Conservation (phyloP, 495 filamentous ascomycete genomes). For the Daldinia decipiens region DNA sequence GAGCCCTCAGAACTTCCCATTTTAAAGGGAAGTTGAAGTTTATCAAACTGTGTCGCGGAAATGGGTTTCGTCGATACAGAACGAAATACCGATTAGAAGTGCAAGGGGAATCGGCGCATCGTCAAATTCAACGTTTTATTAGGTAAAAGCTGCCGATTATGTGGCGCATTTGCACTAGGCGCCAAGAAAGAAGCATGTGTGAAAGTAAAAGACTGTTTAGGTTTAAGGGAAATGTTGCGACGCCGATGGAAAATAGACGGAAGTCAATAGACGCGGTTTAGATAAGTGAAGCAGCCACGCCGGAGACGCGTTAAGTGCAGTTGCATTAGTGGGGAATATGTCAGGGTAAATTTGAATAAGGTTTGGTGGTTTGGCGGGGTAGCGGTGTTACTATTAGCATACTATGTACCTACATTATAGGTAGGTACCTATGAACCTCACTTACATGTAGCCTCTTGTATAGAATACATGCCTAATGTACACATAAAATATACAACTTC, state of each 20-base stretch:
- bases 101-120: neutral
- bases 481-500: no score
- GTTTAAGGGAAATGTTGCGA: neutral
- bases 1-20: conserved; percentile 17
- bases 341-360: neutral
- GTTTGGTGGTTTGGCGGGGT: conserved; percentile 28
- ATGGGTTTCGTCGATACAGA: neutral
- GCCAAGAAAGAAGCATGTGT: no score
- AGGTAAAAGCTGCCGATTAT: no score
- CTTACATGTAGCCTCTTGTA: no score
- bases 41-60: neutral
- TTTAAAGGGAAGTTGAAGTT: neutral
- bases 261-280: neutral
- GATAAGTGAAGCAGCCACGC: neutral
- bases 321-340: neutral
- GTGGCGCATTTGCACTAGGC: no score
- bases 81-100: neutral
- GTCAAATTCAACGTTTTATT: neutral
- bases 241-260: neutral
- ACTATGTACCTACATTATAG: no score
- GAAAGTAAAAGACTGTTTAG: no score
- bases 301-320: conserved; percentile 31
- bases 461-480: no score
- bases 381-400: neutral
- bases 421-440: neutral